These are phyloP conservation scores for Paramecium sexaurelia DNA, from an alignment of 73 alveolate species.

Conservation along the genomic window DNA sequence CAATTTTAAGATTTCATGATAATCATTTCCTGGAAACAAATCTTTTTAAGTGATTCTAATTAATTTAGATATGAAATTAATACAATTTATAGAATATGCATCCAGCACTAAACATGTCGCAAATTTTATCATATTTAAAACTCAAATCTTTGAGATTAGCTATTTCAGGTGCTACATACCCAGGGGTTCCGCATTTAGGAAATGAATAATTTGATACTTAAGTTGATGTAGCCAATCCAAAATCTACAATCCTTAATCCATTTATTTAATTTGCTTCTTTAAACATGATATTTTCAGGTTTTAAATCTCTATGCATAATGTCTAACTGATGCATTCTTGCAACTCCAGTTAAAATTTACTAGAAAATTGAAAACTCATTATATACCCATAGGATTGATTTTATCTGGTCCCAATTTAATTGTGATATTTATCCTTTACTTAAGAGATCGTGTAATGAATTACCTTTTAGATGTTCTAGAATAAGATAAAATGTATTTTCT, in stretches of 20 bases:
- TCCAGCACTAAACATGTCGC: slow-evolving; percentile 68
- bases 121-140: slow-evolving; percentile 44
- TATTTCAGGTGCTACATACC: slow-evolving; percentile 85
- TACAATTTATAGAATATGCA: slow-evolving; percentile 65
- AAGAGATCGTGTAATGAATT: slow-evolving; percentile 44
- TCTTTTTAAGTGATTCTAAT: slow-evolving; percentile 29
- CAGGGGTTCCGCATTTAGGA: slow-evolving; percentile 79
- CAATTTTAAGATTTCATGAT: slow-evolving; percentile 43
- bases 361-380: background rate
- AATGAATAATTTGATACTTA: slow-evolving; percentile 9
- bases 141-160: slow-evolving; percentile 64
- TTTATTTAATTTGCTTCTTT: slow-evolving; percentile 7
- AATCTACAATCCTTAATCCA: slow-evolving; percentile 62
- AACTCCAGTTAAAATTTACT: slow-evolving; percentile 79
- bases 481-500: slow-evolving; percentile 62
- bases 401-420: slow-evolving; percentile 9
- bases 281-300: slow-evolving; percentile 95
- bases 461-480: slow-evolving; percentile 61
- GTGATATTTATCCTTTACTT: background rate
- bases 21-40: slow-evolving; percentile 46
- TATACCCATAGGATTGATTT: slow-evolving; percentile 15
- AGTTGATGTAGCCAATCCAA: slow-evolving; percentile 68
- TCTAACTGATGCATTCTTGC: slow-evolving; percentile 80
- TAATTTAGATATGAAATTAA: background rate
- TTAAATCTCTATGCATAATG: slow-evolving; percentile 96